Conservation (phyloP, 768 basidiomycete species). For the Amanita fuliginea region DNA sequence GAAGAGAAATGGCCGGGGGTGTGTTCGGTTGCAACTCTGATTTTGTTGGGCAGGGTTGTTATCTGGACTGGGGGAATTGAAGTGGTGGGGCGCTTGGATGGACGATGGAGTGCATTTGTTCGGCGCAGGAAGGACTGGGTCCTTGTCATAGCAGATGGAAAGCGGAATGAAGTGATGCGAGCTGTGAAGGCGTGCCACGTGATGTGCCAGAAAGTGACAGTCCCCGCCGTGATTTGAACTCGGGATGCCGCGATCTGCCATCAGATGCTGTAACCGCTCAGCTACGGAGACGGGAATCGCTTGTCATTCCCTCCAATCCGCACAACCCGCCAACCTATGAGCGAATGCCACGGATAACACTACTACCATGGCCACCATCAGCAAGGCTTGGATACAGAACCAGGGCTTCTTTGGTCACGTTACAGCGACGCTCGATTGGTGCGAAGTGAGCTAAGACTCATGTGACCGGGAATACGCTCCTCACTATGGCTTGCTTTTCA, state of each 20-base stretch:
- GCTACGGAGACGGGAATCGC: conserved; percentile 1
- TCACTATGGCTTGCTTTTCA: background rate
- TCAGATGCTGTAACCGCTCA: conserved; percentile 5
- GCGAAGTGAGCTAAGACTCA: conserved; percentile 34
- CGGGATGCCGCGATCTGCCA: conserved; percentile 6
- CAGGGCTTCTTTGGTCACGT: conserved; percentile 50
- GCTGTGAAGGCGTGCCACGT: background rate
- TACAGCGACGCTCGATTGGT: conserved; percentile 67
- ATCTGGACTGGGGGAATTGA: conserved; percentile 36
- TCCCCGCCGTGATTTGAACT: conserved; percentile 7
- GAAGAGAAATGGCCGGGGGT: conserved; percentile 93
- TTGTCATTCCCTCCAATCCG: too few relatives aligned
- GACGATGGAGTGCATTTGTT: conserved; percentile 16
- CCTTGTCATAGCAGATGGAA: conserved; percentile 25
- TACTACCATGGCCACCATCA: conserved; percentile 20
- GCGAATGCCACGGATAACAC: background rate
- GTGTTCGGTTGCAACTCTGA: conserved; percentile 84
- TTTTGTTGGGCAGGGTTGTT: conserved; percentile 84
- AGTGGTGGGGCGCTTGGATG: conserved; percentile 11
- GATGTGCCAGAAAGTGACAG: background rate
- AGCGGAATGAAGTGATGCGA: background rate
- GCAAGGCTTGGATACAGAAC: conserved; percentile 22
- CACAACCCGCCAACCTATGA: too few relatives aligned
- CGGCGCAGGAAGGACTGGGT: conserved; percentile 27
- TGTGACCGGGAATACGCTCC: background rate